These are phyloP conservation scores for Eucalyptus rudis DNA, from an alignment of 345 rosid genomes.

Conservation along the genomic window DNA sequence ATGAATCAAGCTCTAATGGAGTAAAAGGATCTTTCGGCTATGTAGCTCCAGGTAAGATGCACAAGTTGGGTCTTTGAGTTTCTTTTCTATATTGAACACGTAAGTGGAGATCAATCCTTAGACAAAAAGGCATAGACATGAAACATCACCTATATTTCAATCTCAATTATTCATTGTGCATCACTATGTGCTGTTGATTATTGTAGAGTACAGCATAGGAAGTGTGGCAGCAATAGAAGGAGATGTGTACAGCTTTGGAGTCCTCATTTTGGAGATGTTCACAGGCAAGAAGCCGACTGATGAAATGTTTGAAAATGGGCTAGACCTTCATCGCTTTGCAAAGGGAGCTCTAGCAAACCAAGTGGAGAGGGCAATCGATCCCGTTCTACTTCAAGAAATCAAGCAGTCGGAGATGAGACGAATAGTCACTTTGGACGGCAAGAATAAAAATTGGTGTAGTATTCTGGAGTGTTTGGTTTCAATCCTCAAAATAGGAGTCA, in stretches of 20 bases:
- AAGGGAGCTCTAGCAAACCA: not conserved
- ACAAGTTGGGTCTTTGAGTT: not conserved
- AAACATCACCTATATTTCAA: not conserved
- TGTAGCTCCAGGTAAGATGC: not conserved
- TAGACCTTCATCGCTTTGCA: not conserved
- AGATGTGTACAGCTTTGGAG: not conserved
- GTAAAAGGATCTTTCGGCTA: not conserved
- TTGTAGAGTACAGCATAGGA: not conserved
- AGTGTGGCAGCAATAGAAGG: not conserved
- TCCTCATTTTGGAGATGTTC: not conserved
- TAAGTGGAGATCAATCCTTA: not conserved
- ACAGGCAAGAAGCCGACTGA: not conserved
- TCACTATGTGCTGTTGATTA: not conserved
- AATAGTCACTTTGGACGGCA: rapidly evolving
- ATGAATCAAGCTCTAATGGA: not conserved
- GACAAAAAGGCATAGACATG: not conserved
- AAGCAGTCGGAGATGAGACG: not conserved
- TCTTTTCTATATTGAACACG: not conserved
- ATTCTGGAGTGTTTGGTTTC: not conserved
- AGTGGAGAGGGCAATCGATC: not conserved
- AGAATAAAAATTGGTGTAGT: not conserved
- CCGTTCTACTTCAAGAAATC: not conserved
- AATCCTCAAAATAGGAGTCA: not conserved
- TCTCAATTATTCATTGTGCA: not conserved
- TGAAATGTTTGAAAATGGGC: not conserved